Conservation (phyloP, 1,284 basidiomycete species). For the Malassezia yamatoensis region DNA sequence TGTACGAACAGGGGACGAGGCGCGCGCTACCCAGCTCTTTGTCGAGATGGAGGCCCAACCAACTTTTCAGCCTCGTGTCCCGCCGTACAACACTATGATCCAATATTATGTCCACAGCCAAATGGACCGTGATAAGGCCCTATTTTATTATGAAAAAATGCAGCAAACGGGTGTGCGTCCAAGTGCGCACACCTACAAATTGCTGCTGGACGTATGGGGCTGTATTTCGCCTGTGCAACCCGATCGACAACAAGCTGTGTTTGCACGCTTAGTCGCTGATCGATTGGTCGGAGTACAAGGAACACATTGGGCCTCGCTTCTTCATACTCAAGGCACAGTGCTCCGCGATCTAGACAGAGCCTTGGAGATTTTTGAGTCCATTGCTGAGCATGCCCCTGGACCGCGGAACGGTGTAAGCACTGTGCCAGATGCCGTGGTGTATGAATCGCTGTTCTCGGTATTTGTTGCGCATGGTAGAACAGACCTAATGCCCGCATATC, state of each 20-base stretch:
- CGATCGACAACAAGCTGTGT: slow-evolving; percentile 64
- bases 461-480: slow-evolving; percentile 67
- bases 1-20: slow-evolving; percentile 71
- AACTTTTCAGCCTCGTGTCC: slow-evolving; percentile 76
- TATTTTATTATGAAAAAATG: slow-evolving; percentile 66
- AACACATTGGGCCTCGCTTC: slow-evolving; percentile 81
- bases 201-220: slow-evolving; percentile 83
- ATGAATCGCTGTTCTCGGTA: slow-evolving; percentile 82
- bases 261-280: slow-evolving; percentile 57
- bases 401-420: slow-evolving; percentile 26
- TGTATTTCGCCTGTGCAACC: slow-evolving; percentile 67
- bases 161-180: slow-evolving; percentile 55
- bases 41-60: slow-evolving; percentile 66
- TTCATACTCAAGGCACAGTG: slow-evolving; percentile 79
- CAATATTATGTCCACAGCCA: slow-evolving; percentile 85
- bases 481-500: slow-evolving; percentile 66
- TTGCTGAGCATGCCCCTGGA: slow-evolving; percentile 52
- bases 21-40: slow-evolving; percentile 72
- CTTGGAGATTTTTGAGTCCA: slow-evolving; percentile 66
- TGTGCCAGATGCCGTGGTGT: slow-evolving; percentile 72
- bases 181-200: slow-evolving; percentile 49
- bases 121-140: slow-evolving; percentile 59
- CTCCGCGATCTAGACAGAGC: slow-evolving; percentile 69
- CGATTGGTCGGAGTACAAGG: slow-evolving; percentile 60
- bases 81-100: slow-evolving; percentile 98